These are phyloP conservation scores for Citrullus colocynthis DNA, from an alignment of 306 rosid species.

Conservation along the genomic window DNA sequence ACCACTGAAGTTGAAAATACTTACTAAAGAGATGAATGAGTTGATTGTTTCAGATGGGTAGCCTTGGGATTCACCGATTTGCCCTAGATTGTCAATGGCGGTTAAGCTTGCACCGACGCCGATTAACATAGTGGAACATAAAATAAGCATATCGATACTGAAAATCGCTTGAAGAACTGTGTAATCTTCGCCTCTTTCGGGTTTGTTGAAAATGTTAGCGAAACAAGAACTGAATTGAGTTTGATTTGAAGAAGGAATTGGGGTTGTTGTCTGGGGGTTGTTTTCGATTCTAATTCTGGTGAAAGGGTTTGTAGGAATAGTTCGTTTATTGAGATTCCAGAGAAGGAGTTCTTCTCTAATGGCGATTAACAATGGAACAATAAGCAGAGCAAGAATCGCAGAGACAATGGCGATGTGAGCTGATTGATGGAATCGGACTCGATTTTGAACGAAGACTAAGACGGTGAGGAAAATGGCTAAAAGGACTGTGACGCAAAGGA, in stretches of 20 bases:
- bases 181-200: slow-evolving; percentile 28
- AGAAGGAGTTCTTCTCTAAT: slow-evolving; percentile 13
- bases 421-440: background rate
- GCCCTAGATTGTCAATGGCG: slow-evolving; percentile 25
- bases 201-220: slow-evolving; percentile 8
- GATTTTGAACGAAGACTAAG: slow-evolving; percentile 8
- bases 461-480: slow-evolving; percentile 21
- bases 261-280: background rate
- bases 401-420: slow-evolving; percentile 10
- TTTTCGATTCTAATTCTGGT: background rate
- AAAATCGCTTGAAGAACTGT: slow-evolving; percentile 16
- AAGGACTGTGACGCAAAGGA: background rate
- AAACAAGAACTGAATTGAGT: background rate
- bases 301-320: background rate
- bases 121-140: background rate
- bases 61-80: slow-evolving; percentile 23
- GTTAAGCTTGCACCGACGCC: slow-evolving; percentile 20
- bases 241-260: background rate
- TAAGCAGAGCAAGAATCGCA: slow-evolving; percentile 5
- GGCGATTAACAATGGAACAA: slow-evolving; percentile 14
- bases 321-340: slow-evolving; percentile 11
- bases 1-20: slow-evolving; percentile 29
- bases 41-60: slow-evolving; percentile 1
- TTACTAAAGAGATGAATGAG: slow-evolving; percentile 14
- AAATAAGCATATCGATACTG: background rate